Conservation (phyloP, 2,329 filamentous ascomycete genomes). For the Monosporascus sp. region DNA sequence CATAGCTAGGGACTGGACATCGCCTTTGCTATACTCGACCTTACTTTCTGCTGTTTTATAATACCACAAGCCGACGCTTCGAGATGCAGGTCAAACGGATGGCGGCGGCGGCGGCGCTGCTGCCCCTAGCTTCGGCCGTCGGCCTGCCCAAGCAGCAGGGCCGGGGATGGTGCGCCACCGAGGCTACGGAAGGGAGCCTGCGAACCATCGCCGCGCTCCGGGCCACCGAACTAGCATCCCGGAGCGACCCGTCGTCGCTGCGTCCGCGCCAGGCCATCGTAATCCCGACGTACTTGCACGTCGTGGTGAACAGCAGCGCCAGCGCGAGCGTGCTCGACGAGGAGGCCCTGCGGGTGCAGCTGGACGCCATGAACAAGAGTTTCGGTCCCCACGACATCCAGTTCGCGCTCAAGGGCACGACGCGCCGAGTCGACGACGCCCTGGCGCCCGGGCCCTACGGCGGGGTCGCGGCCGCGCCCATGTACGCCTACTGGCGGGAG, state of each 20-base stretch:
- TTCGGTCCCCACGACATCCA: constrained; percentile 1
- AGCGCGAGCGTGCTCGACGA: not conserved
- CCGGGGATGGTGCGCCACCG: not conserved
- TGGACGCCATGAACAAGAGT: not conserved
- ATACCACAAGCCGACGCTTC: not conserved
- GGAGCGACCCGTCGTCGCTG: not conserved
- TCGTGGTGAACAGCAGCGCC: constrained; percentile 1
- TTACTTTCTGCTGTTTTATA: not conserved
- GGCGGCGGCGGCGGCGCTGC: not conserved
- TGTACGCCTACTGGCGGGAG: not conserved
- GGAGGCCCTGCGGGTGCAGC: not conserved
- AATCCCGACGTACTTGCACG: constrained; percentile 2
- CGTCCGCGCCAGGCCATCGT: not conserved
- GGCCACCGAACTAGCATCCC: not conserved
- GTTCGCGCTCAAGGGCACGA: constrained; percentile 1
- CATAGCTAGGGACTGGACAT: not conserved
- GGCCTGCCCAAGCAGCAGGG: not conserved
- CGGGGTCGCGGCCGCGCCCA: not conserved
- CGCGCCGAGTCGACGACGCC: constrained; percentile 1
- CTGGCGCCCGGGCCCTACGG: not conserved
- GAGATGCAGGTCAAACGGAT: not conserved
- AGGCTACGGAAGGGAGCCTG: not conserved
- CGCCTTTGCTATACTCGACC: not conserved
- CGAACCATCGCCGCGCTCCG: not conserved
- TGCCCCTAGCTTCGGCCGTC: not conserved